These are phyloP conservation scores for Fagopyrum esculentum DNA, from an alignment of 148 eudicot genomes.

Conservation along the genomic window DNA sequence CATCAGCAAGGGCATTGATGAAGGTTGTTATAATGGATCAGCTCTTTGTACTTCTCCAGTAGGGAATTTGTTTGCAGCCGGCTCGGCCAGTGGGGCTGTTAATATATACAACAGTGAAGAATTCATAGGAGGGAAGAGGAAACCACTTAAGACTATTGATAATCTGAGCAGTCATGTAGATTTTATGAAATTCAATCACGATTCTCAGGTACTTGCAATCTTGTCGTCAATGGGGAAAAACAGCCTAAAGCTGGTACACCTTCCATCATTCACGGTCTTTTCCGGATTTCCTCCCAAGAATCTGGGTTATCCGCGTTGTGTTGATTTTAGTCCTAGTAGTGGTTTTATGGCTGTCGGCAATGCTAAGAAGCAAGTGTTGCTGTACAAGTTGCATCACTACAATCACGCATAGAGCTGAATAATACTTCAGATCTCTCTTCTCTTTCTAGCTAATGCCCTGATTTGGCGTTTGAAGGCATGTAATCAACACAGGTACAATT, in stretches of 20 bases:
- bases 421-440: neutral
- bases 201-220: slow-evolving; percentile 77
- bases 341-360: slow-evolving; percentile 92
- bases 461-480: neutral
- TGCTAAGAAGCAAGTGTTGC: slow-evolving; percentile 65
- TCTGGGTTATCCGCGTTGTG: slow-evolving; percentile 43
- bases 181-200: slow-evolving; percentile 76
- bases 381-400: slow-evolving; percentile 81
- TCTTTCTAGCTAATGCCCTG: neutral
- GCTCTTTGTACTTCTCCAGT: slow-evolving; percentile 61
- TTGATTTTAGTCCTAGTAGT: slow-evolving; percentile 89
- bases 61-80: slow-evolving; percentile 79
- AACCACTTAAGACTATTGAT: slow-evolving; percentile 69
- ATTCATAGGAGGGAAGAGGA: slow-evolving; percentile 76
- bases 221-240: slow-evolving; percentile 68
- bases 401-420: slow-evolving; percentile 38
- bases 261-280: slow-evolving; percentile 77
- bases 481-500: neutral
- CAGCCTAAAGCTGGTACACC: slow-evolving; percentile 70
- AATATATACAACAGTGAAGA: slow-evolving; percentile 72
- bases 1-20: slow-evolving; percentile 75
- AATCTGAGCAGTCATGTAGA: slow-evolving; percentile 58
- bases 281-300: slow-evolving; percentile 79
- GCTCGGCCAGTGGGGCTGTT: slow-evolving; percentile 77
- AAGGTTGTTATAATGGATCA: slow-evolving; percentile 70